Evolutionary conservation across 768 basidiomycete species (phyloP).

Genomic region (Candolleomyces efflorescens): DNA sequence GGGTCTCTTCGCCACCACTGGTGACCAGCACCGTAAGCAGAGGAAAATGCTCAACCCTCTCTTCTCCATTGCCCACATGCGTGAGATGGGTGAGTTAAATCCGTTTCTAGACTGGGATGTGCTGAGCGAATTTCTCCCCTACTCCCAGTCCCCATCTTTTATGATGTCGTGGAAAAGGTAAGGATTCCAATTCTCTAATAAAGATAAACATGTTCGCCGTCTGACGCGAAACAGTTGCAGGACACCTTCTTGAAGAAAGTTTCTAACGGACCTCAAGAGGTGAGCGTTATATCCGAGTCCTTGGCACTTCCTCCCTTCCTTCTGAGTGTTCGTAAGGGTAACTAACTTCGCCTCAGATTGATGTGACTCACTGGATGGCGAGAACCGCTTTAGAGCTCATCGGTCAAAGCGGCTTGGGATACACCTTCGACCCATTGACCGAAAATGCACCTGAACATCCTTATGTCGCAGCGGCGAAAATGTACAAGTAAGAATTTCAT

Average conservation of each 20-base stretch:
- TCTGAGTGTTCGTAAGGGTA: neutral
- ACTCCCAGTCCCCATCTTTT: slow-evolving; percentile 30
- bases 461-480: slow-evolving; percentile 22
- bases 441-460: slow-evolving; percentile 23
- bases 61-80: slow-evolving; percentile 31
- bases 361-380: slow-evolving; percentile 5
- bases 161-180: slow-evolving; percentile 26
- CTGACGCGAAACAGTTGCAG: slow-evolving; percentile 19
- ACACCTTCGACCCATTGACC: slow-evolving; percentile 14
- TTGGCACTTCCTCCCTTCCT: too few species aligned
- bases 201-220: neutral
- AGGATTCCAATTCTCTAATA: neutral
- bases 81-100: slow-evolving; percentile 17
- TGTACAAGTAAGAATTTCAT: slow-evolving; percentile 20
- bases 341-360: neutral
- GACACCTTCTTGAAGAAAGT: slow-evolving; percentile 20
- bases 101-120: neutral
- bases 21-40: slow-evolving; percentile 32
- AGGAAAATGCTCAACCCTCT: slow-evolving; percentile 36
- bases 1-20: slow-evolving; percentile 22
- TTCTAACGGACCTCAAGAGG: slow-evolving; percentile 21
- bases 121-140: slow-evolving; percentile 7
- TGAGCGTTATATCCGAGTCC: neutral
- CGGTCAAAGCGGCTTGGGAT: slow-evolving; percentile 9
- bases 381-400: slow-evolving; percentile 8